Conservation (phyloP, 345 rosid genomes). For the Citrus mangshanensis region DNA sequence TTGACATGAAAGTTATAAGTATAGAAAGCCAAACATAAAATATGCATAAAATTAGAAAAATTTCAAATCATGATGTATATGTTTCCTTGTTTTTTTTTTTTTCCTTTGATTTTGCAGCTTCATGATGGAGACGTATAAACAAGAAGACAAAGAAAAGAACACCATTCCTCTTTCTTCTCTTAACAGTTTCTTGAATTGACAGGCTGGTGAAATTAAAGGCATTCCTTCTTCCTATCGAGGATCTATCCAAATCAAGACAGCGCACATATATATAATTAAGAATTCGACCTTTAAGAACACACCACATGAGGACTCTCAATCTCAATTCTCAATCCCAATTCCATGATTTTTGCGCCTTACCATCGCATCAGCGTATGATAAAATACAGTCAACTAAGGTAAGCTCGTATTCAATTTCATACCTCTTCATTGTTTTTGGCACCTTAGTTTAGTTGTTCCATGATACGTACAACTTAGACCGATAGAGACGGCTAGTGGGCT, state of each 20-base stretch:
- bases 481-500: neutral
- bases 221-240: neutral
- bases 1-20: no score
- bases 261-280: neutral
- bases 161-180: neutral
- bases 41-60: no score
- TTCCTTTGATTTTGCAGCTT: neutral
- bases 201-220: conserved; percentile 17
- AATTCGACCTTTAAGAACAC: conserved; percentile 19
- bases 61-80: no score
- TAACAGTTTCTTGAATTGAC: neutral
- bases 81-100: accelerated
- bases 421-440: no score
- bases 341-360: neutral
- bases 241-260: conserved; percentile 28
- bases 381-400: neutral
- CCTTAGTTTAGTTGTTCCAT: no score
- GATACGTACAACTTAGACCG: neutral
- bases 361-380: neutral
- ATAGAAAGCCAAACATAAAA: no score
- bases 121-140: conserved; percentile 16
- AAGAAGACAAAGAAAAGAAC: conserved; percentile 11
- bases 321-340: neutral
- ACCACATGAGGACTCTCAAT: conserved; percentile 7
- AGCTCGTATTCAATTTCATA: neutral